phyloP scores from a whole-genome alignment of 176 grass and related monocot genomes.

The Lolium perenne region DNA sequence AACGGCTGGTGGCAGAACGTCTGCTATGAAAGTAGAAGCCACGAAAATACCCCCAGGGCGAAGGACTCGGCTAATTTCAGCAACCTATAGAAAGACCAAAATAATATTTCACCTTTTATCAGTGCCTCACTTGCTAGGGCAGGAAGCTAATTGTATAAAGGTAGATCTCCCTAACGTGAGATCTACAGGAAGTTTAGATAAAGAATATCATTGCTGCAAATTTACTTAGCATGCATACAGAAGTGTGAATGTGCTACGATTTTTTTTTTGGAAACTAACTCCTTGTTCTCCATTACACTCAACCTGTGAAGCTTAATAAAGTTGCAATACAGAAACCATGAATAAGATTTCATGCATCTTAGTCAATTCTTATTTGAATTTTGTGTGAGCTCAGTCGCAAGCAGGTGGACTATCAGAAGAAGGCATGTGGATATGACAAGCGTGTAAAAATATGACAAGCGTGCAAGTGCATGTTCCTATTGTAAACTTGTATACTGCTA shows the following conservation, averaged over 20 bases:
- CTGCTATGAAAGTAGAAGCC: slow-evolving; percentile 78
- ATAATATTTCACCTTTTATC: background rate
- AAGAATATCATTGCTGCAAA: slow-evolving; percentile 9
- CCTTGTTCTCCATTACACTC: background rate
- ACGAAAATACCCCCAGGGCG: slow-evolving; percentile 83
- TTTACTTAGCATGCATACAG: background rate
- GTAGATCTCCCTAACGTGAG: background rate
- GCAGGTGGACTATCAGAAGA: background rate
- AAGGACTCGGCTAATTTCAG: slow-evolving; percentile 88
- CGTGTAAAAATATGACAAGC: too few relatives aligned
- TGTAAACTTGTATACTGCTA: background rate
- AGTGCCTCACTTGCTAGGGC: background rate
- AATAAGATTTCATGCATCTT: background rate
- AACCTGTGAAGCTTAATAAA: slow-evolving; percentile 27
- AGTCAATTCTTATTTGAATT: background rate
- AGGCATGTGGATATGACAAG: background rate
- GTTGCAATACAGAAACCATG: background rate
- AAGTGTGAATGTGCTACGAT: background rate
- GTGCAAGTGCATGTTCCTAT: background rate
- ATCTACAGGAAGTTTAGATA: background rate
- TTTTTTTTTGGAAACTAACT: background rate
- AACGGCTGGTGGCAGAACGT: slow-evolving; percentile 57
- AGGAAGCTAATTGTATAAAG: background rate
- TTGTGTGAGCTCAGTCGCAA: background rate
- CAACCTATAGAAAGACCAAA: slow-evolving; percentile 53